Percentiles rank a stretch among this genome's conserved stretches.
These are phyloP conservation scores for Lentinula boryana DNA, from an alignment of 768 basidiomycete genomes.

Conservation along the genomic window DNA sequence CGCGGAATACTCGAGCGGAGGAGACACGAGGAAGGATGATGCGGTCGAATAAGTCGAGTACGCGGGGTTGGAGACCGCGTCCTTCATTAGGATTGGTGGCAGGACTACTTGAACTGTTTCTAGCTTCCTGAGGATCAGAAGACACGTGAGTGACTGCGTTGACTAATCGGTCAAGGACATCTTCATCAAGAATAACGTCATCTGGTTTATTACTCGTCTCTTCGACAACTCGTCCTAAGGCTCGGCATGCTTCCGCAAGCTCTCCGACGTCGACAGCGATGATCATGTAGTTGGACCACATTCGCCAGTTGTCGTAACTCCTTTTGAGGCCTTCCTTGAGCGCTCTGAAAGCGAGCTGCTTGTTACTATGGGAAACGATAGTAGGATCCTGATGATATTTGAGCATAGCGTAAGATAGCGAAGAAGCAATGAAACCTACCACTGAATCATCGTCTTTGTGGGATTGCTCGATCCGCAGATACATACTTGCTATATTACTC, in stretches of 20 bases:
- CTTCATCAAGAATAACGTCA: constrained; percentile 59
- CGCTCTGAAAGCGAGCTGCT: constrained; percentile 86
- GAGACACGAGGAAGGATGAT: constrained; percentile 82
- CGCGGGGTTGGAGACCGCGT: constrained; percentile 57
- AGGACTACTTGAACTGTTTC: constrained; percentile 15
- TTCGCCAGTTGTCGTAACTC: constrained; percentile 89
- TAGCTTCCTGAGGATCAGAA: constrained; percentile 29
- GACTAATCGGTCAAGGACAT: constrained; percentile 86
- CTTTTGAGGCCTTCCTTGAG: constrained; percentile 84
- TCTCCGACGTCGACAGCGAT: constrained; percentile 92
- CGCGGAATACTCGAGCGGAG: constrained; percentile 61
- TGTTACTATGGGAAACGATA: constrained; percentile 60
- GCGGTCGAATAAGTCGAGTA: constrained; percentile 68
- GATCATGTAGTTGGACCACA: constrained; percentile 98
- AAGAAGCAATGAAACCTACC: not conserved
- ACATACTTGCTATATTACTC: constrained; percentile 95
- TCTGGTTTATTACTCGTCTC: constrained; percentile 52
- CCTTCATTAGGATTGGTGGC: constrained; percentile 54
- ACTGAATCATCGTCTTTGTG: constrained; percentile 23
- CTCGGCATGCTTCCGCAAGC: constrained; percentile 80
- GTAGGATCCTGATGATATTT: not conserved
- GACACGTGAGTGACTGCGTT: constrained; percentile 69
- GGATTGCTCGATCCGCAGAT: constrained; percentile 56
- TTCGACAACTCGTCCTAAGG: constrained; percentile 77
- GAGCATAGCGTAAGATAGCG: not conserved